Base-by-base conservation (phyloP, 1,284 basidiomycete species). In the Cutaneotrichosporon sp. region DNA sequence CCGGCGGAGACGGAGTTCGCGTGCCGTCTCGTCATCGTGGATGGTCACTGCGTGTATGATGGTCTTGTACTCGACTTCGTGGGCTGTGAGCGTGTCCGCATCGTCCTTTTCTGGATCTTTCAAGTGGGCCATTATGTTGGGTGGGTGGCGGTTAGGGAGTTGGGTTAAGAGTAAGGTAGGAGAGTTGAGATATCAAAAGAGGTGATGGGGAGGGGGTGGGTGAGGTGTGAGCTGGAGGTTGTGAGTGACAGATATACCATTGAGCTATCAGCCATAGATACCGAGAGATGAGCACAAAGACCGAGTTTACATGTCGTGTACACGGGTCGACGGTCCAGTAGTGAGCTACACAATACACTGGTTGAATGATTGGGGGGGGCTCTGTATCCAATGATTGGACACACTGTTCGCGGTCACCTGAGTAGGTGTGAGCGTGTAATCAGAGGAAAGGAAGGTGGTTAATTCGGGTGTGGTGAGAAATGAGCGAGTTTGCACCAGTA, bases 31-130 rank as follows among this genome's bases (percentile, higher is more conserved):
- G 46, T 65, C 63, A 34, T 67, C 63, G 32, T 70, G 68, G 52
- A 74, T 73, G 2, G 73, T 74, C 60, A 72, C 53, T 4, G 65
- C 40, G 10, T 64, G 62, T 13, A 65, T 69, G 38, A 73, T 62
- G 56, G 51, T 18, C 31, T 18, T 53, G 46, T 61, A 61, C 32
- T 58, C 59, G 47, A 66, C 53, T 26, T 66, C 58, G 53, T 58
- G 36, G 26, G 58, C n/a, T 16, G 49, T 5, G 49, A 50, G 49
- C 14, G 49, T 50, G 9, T 30, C 22, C 18, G 18, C 51, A 21
- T 40, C 36, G 21, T 59, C 62, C 51, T 63, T 63, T 21, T 59
- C 62, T 10, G 36, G 21, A 40, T 56, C 55, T 14, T 42, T 21
- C 13, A 42, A 30, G 55, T 42, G 36, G 22, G 38, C 21, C 61